Evolutionary conservation across 2,329 filamentous ascomycete species (phyloP), one percentile per base, ranked within the genome.

Genomic region (Trichoderma koningii): DNA sequence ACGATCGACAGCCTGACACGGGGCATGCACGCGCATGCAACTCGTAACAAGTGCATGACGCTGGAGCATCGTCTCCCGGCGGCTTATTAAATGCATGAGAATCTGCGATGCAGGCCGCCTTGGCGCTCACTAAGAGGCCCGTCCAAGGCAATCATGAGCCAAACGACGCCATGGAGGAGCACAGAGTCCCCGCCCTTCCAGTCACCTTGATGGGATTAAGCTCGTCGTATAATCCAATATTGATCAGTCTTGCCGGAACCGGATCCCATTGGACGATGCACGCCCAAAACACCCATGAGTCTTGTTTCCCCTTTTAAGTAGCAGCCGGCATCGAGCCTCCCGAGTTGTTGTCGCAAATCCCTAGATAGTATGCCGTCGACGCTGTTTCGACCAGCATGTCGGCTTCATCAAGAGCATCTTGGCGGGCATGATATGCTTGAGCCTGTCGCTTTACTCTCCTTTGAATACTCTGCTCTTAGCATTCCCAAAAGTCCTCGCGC

Each of bases 271-370:
- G 73, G 0, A 72, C 75, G 19, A 78, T 23, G 74, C 0, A 72
- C 71, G 45, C 78, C 73, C 57, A 78, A 79, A 0, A 78, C 67
- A 17, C 71, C 71, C 19, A 78, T 62, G 1, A 79, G 68, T 5
- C 78, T 38, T 75, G n/a, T 72, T 73, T 7, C 74, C 71, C 71
- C 78, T 76, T 23, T 38, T 74, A 71, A 7, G 71, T 71, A 71
- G 75, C 74, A 30, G 77, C 74, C 0, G 75, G 76, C 0, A 74
- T 70, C 0, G 71, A 68, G 19, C 64, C 67, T 2, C 61, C 55
- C 1, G 21, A 45, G 5, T 69, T 65, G 52, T 48, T 42, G 45
- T 44, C 45, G n/a, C 44, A 21, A 42, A 19, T 48, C 48, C 23
- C 30, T n/a, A 30, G 55, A 44, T 21, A 26, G 34, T 17, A 57